Evolutionary conservation across 2,329 filamentous ascomycete species (phyloP).

Genomic region (Aspergillus sp.): DNA sequence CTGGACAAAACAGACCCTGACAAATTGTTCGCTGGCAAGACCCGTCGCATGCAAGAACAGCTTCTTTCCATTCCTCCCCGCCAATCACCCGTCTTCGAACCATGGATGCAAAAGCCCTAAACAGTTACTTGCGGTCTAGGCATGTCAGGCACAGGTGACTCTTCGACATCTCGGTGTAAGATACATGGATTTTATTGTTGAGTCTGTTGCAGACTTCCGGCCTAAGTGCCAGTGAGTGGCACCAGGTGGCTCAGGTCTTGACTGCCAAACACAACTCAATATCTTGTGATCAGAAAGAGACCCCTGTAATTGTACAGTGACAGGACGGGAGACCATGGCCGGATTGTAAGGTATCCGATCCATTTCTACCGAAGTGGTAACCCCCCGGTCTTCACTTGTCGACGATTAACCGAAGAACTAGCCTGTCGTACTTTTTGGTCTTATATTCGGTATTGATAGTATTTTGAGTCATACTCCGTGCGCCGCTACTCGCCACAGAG

Average conservation of each 20-base stretch:
- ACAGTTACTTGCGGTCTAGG: not conserved
- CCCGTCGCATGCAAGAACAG: slow-evolving; percentile 16
- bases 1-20: slow-evolving; percentile 13
- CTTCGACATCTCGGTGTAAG: not conserved
- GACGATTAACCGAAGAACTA: not conserved
- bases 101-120: not conserved
- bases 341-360: not conserved
- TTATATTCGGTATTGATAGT: not conserved
- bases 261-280: not conserved
- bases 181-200: slow-evolving; percentile 1
- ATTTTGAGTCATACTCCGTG: slow-evolving; percentile 7
- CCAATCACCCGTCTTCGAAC: slow-evolving; percentile 1
- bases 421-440: slow-evolving; percentile 1
- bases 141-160: slow-evolving; percentile 9
- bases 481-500: slow-evolving; percentile 5
- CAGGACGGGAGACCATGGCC: not conserved
- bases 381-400: not conserved
- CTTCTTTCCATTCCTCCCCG: not conserved
- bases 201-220: not conserved
- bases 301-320: not conserved
- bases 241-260: not conserved
- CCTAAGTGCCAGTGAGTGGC: slow-evolving; percentile 1
- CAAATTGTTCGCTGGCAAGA: slow-evolving; percentile 21
- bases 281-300: not conserved
- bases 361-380: not conserved